phyloP scores from a whole-genome alignment of 1,284 basidiomycete genomes.

The Vanrija sp. region DNA sequence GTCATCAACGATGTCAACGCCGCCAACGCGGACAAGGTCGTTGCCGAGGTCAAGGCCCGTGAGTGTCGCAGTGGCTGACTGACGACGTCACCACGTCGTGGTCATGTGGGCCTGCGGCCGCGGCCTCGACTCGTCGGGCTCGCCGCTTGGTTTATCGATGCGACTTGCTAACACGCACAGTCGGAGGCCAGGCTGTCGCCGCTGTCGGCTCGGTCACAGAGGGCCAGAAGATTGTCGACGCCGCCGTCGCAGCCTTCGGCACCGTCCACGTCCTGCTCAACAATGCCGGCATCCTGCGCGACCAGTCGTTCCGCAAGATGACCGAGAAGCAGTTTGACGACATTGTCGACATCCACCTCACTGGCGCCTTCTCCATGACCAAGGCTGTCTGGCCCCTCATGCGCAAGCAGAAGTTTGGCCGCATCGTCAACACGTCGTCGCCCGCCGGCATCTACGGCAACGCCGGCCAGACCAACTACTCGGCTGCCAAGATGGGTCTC shows the following conservation, averaged over 20 bases:
- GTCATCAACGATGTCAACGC: slow-evolving; percentile 93
- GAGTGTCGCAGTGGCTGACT: slow-evolving; percentile 24
- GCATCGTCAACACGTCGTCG: slow-evolving; percentile 85
- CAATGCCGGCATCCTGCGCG: slow-evolving; percentile 94
- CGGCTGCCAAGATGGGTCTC: slow-evolving; percentile 65
- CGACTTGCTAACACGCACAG: slow-evolving; percentile 48
- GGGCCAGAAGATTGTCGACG: slow-evolving; percentile 73
- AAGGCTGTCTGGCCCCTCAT: slow-evolving; percentile 97
- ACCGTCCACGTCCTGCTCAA: slow-evolving; percentile 81
- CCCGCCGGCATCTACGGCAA: slow-evolving; percentile 62
- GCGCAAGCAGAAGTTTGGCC: slow-evolving; percentile 88
- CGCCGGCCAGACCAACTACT: slow-evolving; percentile 89
- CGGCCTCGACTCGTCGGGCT: not conserved
- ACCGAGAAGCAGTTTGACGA: slow-evolving; percentile 80
- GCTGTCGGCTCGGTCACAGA: slow-evolving; percentile 89
- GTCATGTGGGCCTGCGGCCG: too few species aligned
- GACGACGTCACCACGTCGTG: too few species aligned
- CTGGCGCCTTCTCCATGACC: slow-evolving; percentile 89
- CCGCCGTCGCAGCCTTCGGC: slow-evolving; percentile 85
- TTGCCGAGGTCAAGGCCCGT: slow-evolving; percentile 83
- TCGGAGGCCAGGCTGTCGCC: slow-evolving; percentile 77
- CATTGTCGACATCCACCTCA: slow-evolving; percentile 86
- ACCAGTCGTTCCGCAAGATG: slow-evolving; percentile 81
- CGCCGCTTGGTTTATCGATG: too few species aligned
- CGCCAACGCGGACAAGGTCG: slow-evolving; percentile 85